Percentiles rank a stretch among this genome's conserved stretches.
phyloP scores from a whole-genome alignment of 2,329 filamentous ascomycete genomes.

The Venturia oleaginea region DNA sequence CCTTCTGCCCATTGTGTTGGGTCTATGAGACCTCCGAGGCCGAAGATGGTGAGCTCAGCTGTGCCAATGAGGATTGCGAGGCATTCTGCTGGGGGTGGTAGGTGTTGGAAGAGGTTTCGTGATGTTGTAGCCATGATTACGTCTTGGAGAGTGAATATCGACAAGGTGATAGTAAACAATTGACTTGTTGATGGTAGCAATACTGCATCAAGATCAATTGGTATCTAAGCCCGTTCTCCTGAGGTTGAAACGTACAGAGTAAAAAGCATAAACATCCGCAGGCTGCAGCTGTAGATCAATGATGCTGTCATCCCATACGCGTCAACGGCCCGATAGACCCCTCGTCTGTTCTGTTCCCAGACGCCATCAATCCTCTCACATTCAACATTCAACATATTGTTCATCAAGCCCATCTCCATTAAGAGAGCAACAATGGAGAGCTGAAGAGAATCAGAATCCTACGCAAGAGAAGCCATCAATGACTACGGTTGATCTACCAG shows the following conservation, averaged over 20 bases:
- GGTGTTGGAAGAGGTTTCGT: slow-evolving; percentile 19
- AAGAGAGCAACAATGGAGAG: not conserved
- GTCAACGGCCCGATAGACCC: not conserved
- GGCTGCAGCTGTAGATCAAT: not conserved
- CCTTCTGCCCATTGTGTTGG: slow-evolving; percentile 24
- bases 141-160: not conserved
- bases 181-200: not conserved
- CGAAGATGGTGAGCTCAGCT: slow-evolving; percentile 22
- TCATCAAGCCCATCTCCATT: not conserved
- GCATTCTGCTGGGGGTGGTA: slow-evolving; percentile 27
- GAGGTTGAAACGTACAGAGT: not conserved
- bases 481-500: not conserved
- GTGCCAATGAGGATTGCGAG: slow-evolving; percentile 26
- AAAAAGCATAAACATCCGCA: no score
- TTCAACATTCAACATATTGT: not conserved
- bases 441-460: not conserved
- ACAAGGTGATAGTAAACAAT: not conserved
- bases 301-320: not conserved
- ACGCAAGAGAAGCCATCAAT: not conserved
- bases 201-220: not conserved
- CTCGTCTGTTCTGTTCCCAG: no score
- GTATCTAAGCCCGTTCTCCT: not conserved
- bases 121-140: slow-evolving; percentile 1
- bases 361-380: not conserved
- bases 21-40: slow-evolving; percentile 27